These are phyloP conservation scores for Colletotrichum sp. DNA, from an alignment of 2,329 filamentous ascomycete species.

Conservation along the genomic window DNA sequence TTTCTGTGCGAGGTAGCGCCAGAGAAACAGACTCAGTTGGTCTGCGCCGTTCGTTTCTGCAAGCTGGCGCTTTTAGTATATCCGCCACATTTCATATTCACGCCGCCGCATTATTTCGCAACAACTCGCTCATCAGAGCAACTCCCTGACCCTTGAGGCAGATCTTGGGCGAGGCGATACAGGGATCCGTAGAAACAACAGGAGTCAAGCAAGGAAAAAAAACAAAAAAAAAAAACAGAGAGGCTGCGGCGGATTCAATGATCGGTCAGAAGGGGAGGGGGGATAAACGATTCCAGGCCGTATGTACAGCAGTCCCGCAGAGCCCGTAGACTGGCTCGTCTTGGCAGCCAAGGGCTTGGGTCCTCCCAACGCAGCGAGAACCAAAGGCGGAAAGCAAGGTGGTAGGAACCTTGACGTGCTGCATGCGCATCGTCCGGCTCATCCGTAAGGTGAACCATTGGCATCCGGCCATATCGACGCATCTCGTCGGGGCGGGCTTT, in stretches of 20 bases:
- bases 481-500: neutral
- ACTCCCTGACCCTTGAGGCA: neutral
- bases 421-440: slow-evolving; percentile 15
- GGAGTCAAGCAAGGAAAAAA: neutral
- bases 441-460: slow-evolving; percentile 3
- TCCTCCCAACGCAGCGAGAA: neutral
- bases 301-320: neutral
- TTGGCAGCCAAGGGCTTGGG: slow-evolving; percentile 15
- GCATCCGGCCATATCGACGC: neutral
- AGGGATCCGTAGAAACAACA: neutral
- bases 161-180: neutral
- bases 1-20: neutral
- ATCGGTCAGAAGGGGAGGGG: neutral
- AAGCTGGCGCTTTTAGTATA: neutral
- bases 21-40: neutral
- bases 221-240: neutral
- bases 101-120: neutral
- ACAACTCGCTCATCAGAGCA: neutral
- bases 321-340: neutral
- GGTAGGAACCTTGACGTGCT: slow-evolving; percentile 17
- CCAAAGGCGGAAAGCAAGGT: neutral
- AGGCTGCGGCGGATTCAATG: neutral
- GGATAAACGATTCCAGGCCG: neutral
- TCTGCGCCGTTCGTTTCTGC: neutral
- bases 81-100: neutral